Evolutionary conservation across 169 alveolate species (phyloP), one percentile per base, ranked within the genome.

Genomic region (Perkinsus olseni): DNA sequence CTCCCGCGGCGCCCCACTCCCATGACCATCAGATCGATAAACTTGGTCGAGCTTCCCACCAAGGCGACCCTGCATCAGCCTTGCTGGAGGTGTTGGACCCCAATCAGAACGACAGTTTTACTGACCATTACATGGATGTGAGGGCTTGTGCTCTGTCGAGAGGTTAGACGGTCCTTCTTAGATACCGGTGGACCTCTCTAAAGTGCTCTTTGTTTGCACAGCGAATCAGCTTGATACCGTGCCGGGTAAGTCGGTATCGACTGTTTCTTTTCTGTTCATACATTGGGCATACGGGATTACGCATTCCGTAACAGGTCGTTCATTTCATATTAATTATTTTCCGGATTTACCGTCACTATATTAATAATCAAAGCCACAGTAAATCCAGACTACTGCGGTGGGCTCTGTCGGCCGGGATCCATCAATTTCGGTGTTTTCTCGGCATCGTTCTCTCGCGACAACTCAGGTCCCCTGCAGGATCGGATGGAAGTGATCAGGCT

Each of bases 401-500:
- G n/a, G n/a, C n/a, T n/a, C n/a, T n/a, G n/a, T n/a, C n/a, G n/a
- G n/a, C n/a, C n/a, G n/a, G n/a, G n/a, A n/a, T n/a, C n/a, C n/a
- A n/a, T n/a, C n/a, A n/a, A n/a, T n/a, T n/a, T n/a, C n/a, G n/a
- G n/a, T n/a, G n/a, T n/a, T n/a, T n/a, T n/a, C n/a, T n/a, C n/a
- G n/a, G n/a, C n/a, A n/a, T n/a, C n/a, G n/a, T n/a, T n/a, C n/a
- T n/a, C n/a, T n/a, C n/a, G n/a, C n/a, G n/a, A n/a, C n/a, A n/a
- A n/a, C 34, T n/a, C 17, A 94, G 93, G 62, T 10, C 98, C 99
- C 0, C 94, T 98, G 74, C 95, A 97, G 51, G 99, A 98, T 93
- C 97, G 99, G 82, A 97, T 98, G 99, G 99, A 98, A 95, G 94
- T 98, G 38, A 97, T 98, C 74, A 94, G 97, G 82, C 96, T 98